A percentile compares a stretch with the other conserved stretches of the same genome.
These are phyloP conservation scores for Mrakia frigida DNA, from an alignment of 768 basidiomycete species.

Conservation along the genomic window DNA sequence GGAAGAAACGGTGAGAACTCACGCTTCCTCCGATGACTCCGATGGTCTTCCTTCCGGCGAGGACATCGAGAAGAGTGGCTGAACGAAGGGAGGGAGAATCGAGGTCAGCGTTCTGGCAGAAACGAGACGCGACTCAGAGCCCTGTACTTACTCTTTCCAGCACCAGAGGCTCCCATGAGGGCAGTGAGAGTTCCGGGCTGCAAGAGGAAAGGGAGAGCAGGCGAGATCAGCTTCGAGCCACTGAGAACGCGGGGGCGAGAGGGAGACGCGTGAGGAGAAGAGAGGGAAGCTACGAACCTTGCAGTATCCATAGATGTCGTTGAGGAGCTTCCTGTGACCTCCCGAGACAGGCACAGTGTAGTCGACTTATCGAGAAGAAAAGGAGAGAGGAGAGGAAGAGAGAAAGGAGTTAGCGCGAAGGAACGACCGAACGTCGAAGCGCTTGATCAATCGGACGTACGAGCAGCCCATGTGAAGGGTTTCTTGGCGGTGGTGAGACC, in stretches of 20 bases:
- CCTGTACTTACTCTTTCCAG: conserved; percentile 46
- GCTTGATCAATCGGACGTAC: too few relatives aligned
- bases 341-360: conserved; percentile 40
- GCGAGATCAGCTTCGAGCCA: conserved; percentile 46
- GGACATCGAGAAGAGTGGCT: conserved; percentile 56
- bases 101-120: too few relatives aligned
- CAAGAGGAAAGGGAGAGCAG: conserved; percentile 54
- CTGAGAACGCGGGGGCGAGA: too few relatives aligned
- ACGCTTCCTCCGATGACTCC: conserved; percentile 65
- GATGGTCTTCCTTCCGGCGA: conserved; percentile 57
- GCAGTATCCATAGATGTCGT: conserved; percentile 73
- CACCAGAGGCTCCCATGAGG: conserved; percentile 61
- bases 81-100: conserved; percentile 27
- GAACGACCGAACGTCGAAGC: too few relatives aligned
- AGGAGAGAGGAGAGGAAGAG: too few relatives aligned
- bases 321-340: conserved; percentile 50
- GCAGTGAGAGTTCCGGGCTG: conserved; percentile 76
- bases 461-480: conserved; percentile 44
- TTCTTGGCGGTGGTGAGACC: conserved; percentile 34
- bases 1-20: too few relatives aligned
- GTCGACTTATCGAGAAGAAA: too few relatives aligned
- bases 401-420: too few relatives aligned
- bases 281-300: conserved; percentile 40
- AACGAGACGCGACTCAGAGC: not conserved
- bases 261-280: too few relatives aligned